Percentiles rank a stretch among this genome's conserved stretches.
These are phyloP conservation scores for Colletotrichum lini DNA, from an alignment of 2,329 filamentous ascomycete genomes.

Conservation along the genomic window DNA sequence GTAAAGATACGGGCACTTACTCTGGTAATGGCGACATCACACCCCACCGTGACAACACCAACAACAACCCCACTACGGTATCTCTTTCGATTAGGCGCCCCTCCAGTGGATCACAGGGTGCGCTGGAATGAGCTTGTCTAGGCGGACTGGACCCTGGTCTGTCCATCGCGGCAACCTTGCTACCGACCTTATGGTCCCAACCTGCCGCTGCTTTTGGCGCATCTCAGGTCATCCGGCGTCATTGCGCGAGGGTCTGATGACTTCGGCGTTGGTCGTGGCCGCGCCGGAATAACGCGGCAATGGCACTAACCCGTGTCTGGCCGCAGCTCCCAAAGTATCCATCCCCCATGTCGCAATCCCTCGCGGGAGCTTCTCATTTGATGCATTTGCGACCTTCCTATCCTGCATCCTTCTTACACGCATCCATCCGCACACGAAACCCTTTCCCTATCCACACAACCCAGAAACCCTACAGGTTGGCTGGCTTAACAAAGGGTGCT, in stretches of 20 bases:
- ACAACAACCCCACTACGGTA: constrained; percentile 3
- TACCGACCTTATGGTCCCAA: constrained; percentile 22
- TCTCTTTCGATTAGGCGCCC: constrained; percentile 1
- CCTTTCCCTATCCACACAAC: background rate
- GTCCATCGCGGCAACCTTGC: constrained; percentile 25
- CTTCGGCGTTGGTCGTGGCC: background rate
- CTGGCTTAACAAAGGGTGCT: constrained; percentile 17
- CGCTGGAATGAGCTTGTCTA: constrained; percentile 21
- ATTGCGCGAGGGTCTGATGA: constrained; percentile 3
- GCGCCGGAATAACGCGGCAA: constrained; percentile 17
- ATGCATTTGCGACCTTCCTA: constrained; percentile 4
- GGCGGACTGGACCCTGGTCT: background rate
- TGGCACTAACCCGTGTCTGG: constrained; percentile 19
- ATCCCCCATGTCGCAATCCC: constrained; percentile 25
- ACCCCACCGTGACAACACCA: constrained; percentile 32
- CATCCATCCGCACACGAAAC: background rate
- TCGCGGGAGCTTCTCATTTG: constrained; percentile 12
- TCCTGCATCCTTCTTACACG: background rate
- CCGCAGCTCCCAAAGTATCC: background rate
- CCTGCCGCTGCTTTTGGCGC: constrained; percentile 17
- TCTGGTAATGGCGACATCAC: constrained; percentile 29
- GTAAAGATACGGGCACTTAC: background rate
- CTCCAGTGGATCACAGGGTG: constrained; percentile 10
- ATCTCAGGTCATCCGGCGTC: background rate
- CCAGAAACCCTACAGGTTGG: constrained; percentile 11